A percentile compares a stretch with the other conserved stretches of the same genome.
Evolutionary conservation across 1,284 basidiomycete genomes (phyloP).

Genomic region (Fomitopsis pinicola): DNA sequence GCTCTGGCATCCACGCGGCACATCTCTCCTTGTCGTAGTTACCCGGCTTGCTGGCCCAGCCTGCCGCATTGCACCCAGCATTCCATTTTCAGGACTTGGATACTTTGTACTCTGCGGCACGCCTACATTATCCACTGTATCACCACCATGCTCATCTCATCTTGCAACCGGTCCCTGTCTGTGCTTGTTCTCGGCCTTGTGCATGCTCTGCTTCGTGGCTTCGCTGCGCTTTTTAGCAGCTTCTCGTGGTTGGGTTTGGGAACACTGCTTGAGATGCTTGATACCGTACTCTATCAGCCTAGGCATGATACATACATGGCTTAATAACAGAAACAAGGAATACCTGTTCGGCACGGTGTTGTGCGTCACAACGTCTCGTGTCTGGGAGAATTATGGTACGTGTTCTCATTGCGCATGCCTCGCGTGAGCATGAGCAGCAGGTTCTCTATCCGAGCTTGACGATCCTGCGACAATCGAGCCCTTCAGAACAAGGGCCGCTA

Average conservation of each 20-base stretch:
- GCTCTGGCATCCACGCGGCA: not conserved
- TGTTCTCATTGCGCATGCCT: slow-evolving; percentile 40
- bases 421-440: slow-evolving; percentile 48
- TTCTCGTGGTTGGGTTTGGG: not conserved
- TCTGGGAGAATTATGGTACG: slow-evolving; percentile 21
- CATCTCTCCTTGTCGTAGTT: not conserved
- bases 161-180: not conserved
- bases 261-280: not conserved
- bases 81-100: not conserved
- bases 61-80: not conserved
- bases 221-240: not conserved
- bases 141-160: not conserved
- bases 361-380: slow-evolving; percentile 25
- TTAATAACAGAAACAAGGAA: not conserved
- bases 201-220: slow-evolving; percentile 1
- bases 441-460: slow-evolving; percentile 74
- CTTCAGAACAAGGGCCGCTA: not conserved
- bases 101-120: not conserved
- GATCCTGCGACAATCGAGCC: slow-evolving; percentile 42
- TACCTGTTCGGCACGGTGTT: not conserved
- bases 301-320: not conserved
- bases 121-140: not conserved
- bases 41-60: slow-evolving; percentile 10
- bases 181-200: not conserved
- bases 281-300: not conserved